Conservation (phyloP, 768 basidiomycete species). For the Xanthoconium stramineum region DNA sequence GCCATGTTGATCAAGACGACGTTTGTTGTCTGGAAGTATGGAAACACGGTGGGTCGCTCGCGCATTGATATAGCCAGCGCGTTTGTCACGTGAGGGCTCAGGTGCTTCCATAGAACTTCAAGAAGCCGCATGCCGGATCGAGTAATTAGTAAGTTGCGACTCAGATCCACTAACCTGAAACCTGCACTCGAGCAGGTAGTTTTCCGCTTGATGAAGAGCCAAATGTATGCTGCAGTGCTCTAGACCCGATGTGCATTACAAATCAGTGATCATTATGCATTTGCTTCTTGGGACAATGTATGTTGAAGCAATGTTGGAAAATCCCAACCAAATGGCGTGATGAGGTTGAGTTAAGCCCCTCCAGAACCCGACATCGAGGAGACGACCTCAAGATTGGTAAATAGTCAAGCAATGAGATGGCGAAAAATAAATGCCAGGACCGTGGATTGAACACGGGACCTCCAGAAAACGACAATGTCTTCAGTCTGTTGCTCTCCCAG, state of each 20-base stretch:
- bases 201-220: too few species aligned
- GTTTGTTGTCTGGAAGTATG: not conserved
- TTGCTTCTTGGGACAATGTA: too few species aligned
- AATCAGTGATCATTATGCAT: too few species aligned
- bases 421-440: conserved; percentile 38
- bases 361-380: too few species aligned
- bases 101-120: conserved; percentile 3
- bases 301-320: too few species aligned
- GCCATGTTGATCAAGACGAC: conserved; percentile 17
- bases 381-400: too few species aligned
- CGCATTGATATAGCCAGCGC: not conserved
- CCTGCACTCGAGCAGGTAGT: not conserved
- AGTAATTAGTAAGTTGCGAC: not conserved
- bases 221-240: too few species aligned
- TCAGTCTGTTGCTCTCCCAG: conserved; percentile 76
- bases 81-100: conserved; percentile 19
- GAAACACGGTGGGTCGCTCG: conserved; percentile 10
- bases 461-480: conserved; percentile 26
- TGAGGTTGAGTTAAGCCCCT: too few species aligned
- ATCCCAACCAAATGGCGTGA: too few species aligned
- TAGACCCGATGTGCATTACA: too few species aligned
- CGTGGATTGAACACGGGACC: conserved; percentile 58
- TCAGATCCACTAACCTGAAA: too few species aligned
- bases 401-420: too few species aligned
- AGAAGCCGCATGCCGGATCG: not conserved